Evolutionary conservation across 2,329 filamentous ascomycete species (phyloP).

Genomic region (Fusarium napiforme): DNA sequence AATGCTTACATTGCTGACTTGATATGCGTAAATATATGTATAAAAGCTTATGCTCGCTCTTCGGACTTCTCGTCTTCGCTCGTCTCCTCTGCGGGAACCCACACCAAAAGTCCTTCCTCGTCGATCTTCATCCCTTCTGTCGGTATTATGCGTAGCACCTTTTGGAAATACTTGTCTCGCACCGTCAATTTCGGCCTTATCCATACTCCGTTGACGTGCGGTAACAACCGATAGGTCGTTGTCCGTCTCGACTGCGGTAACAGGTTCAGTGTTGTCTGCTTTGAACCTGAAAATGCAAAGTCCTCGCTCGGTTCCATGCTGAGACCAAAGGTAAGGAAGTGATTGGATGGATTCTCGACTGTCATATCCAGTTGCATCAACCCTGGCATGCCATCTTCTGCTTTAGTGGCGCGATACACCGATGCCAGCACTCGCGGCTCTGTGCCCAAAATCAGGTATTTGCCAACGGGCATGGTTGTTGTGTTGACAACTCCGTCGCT

Average conservation of each 20-base stretch:
- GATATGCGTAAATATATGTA: neutral
- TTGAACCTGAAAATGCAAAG: slow-evolving; percentile 92
- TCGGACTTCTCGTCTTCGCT: slow-evolving; percentile 18
- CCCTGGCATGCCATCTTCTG: slow-evolving; percentile 44
- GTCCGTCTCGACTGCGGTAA: slow-evolving; percentile 82
- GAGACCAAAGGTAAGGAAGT: slow-evolving; percentile 93
- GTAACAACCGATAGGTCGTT: slow-evolving; percentile 79
- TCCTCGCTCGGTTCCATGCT: slow-evolving; percentile 92
- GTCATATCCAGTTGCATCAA: slow-evolving; percentile 66
- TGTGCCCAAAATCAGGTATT: slow-evolving; percentile 80
- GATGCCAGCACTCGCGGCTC: slow-evolving; percentile 86
- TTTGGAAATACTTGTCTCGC: slow-evolving; percentile 92
- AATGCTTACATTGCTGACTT: neutral
- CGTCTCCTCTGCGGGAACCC: slow-evolving; percentile 60
- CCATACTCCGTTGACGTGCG: slow-evolving; percentile 73
- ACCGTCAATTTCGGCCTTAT: slow-evolving; percentile 79
- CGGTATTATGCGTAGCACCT: slow-evolving; percentile 82
- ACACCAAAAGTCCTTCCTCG: slow-evolving; percentile 72
- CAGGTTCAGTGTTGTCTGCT: slow-evolving; percentile 81
- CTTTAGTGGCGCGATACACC: slow-evolving; percentile 55
- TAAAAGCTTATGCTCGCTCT: slow-evolving; percentile 2
- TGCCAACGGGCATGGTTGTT: slow-evolving; percentile 79
- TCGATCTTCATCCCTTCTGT: slow-evolving; percentile 77
- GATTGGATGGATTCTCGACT: slow-evolving; percentile 92
- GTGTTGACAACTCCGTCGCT: slow-evolving; percentile 60